phyloP scores from a whole-genome alignment of 73 alveolate species.

The Durusdinium trenchii region DNA sequence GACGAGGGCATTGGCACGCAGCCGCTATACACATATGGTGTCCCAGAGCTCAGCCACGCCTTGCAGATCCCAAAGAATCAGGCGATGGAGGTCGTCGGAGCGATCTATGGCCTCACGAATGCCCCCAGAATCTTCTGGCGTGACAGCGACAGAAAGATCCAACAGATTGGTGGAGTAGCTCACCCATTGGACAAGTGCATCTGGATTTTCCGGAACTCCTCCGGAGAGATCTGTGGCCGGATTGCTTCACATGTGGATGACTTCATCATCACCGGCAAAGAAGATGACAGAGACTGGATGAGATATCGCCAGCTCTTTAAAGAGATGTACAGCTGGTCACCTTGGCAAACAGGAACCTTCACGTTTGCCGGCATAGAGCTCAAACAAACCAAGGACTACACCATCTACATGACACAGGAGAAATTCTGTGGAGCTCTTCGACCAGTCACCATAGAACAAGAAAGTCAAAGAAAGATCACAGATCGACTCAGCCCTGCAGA shows the following conservation, averaged over 20 bases:
- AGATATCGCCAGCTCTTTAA: neutral
- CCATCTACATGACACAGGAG: neutral
- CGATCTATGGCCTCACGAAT: neutral
- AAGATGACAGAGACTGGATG: neutral
- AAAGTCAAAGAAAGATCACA: neutral
- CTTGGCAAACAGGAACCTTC: slow-evolving; percentile 4
- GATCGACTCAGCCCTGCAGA: neutral
- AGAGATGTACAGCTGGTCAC: neutral
- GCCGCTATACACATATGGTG: neutral
- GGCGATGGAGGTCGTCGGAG: slow-evolving; percentile 16
- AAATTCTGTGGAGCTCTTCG: neutral
- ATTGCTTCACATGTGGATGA: slow-evolving; percentile 30
- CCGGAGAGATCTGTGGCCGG: neutral
- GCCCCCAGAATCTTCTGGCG: slow-evolving; percentile 29
- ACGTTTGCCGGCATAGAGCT: slow-evolving; percentile 32
- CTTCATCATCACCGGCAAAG: neutral
- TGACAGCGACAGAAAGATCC: neutral
- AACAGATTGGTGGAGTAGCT: neutral
- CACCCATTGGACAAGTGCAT: slow-evolving; percentile 31
- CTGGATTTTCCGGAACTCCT: neutral
- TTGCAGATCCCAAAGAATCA: neutral
- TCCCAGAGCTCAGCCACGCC: neutral
- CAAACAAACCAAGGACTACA: slow-evolving; percentile 3
- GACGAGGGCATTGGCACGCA: slow-evolving; percentile 40
- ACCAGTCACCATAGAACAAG: neutral